These are phyloP conservation scores for Pleurotus sapidus DNA, from an alignment of 768 basidiomycete genomes.

Conservation along the genomic window DNA sequence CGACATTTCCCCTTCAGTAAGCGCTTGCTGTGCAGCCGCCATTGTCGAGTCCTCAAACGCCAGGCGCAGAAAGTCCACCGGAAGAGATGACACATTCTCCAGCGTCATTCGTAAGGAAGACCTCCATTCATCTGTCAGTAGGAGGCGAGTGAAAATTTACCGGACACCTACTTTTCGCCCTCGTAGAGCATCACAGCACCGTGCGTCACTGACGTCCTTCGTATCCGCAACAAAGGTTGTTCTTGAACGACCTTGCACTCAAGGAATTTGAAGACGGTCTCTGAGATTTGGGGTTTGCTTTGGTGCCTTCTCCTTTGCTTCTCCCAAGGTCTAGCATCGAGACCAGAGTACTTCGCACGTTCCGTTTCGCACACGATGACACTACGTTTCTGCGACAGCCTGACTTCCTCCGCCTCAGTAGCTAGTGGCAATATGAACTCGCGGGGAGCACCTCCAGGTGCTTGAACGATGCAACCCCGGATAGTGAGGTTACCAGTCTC, in stretches of 20 bases:
- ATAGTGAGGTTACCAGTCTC: constrained; percentile 66
- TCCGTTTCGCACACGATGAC: constrained; percentile 62
- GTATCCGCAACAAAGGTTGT: constrained; percentile 84
- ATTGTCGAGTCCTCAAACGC: constrained; percentile 92
- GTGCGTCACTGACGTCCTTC: constrained; percentile 86
- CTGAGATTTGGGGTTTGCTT: constrained; percentile 21
- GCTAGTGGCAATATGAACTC: constrained; percentile 77
- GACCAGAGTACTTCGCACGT: constrained; percentile 71
- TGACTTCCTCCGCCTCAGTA: constrained; percentile 68
- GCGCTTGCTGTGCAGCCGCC: constrained; percentile 65
- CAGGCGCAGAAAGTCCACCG: constrained; percentile 82
- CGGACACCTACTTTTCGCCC: constrained; percentile 74
- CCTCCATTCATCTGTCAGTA: constrained; percentile 38
- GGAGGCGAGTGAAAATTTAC: not conserved
- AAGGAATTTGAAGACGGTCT: constrained; percentile 49
- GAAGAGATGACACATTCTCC: constrained; percentile 83
- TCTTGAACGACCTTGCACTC: constrained; percentile 84
- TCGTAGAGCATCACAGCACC: constrained; percentile 95
- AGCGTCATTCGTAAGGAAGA: constrained; percentile 82
- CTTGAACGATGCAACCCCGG: constrained; percentile 77
- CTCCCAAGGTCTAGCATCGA: constrained; percentile 68
- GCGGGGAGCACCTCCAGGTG: constrained; percentile 64
- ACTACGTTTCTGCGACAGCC: constrained; percentile 53
- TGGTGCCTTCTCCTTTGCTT: constrained; percentile 40
- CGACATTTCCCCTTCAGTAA: constrained; percentile 77